Evolutionary conservation across 441 rosid species (phyloP), one percentile per base, ranked within the genome.

Genomic region (Adansonia madagascariensis): DNA sequence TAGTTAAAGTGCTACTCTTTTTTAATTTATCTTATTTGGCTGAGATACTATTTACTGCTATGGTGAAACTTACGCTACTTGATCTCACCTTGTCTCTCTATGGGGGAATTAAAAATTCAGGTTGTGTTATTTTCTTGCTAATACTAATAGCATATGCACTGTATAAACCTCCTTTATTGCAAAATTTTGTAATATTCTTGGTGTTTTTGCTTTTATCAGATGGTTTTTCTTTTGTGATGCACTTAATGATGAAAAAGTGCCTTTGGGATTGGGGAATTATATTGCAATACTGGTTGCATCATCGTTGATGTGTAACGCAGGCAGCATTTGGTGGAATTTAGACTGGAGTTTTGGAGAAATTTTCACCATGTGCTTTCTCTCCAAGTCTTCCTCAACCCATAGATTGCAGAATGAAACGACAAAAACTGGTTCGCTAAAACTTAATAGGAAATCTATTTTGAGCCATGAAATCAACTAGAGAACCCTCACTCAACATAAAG

Each of bases 41-140:
- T 31, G 35, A 31, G 35, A 31, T 31, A 31, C 64, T 50, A 50
- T 50, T 3, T 50, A 50, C 20, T n/a, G 57, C 60, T 68, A 31
- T 41, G 43, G 3, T 10, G 70, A 69, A 61, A 31, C 43, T 60
- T 24, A 10, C 70, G 75, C 60, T 49, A 18, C 50, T 61, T 57
- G 60, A 39, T 56, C 46, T 70, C 66, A 71, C 15, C 17, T 52
- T 15, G 27, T 70, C 56, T 72, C 49, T 6, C 46, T 56, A 0
- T 62, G 17, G 22, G 59, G 68, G 31, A 65, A 12, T 76, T 79
- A 52, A 44, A 0, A 31, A 52, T 75, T 75, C 77, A 68, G 84
- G 79, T 78, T 79, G 70, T 77, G 81, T 63, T 82, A 68, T 75
- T 75, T 22, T 39, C 71, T 39, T 77, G 14, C 64, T 17, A 64